phyloP scores from a whole-genome alignment of 2,329 filamentous ascomycete species.

The Stachybotrys chlorohalonatus region DNA sequence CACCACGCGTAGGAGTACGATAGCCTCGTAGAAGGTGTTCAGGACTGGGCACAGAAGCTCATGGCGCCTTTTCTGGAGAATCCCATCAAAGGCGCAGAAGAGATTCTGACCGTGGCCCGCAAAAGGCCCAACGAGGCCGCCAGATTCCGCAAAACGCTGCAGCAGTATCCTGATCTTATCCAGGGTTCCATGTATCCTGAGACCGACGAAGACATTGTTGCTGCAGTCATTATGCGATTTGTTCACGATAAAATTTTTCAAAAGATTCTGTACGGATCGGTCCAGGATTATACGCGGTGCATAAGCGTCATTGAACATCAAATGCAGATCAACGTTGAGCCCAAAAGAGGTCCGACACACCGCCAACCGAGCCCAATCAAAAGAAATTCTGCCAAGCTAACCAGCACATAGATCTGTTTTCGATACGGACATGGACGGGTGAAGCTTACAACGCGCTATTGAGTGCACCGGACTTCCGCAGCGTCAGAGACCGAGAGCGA shows the following conservation, averaged over 20 bases:
- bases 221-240: slow-evolving; percentile 23
- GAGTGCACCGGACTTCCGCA: slow-evolving; percentile 17
- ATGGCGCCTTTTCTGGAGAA: slow-evolving; percentile 20
- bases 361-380: too few relatives aligned
- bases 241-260: slow-evolving; percentile 26
- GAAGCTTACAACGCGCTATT: slow-evolving; percentile 27
- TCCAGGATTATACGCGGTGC: slow-evolving; percentile 11
- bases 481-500: slow-evolving; percentile 11
- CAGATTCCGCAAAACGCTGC: slow-evolving; percentile 15
- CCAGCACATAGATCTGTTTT: slow-evolving; percentile 15
- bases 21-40: neutral
- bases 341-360: slow-evolving; percentile 20
- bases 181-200: slow-evolving; percentile 22
- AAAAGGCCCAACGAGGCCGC: slow-evolving; percentile 14
- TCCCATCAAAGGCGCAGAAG: slow-evolving; percentile 11
- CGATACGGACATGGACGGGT: slow-evolving; percentile 25
- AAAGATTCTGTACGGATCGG: slow-evolving; percentile 17
- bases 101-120: slow-evolving; percentile 9
- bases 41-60: slow-evolving; percentile 17
- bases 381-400: neutral
- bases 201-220: slow-evolving; percentile 27
- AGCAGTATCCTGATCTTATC: slow-evolving; percentile 20
- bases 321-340: slow-evolving; percentile 24
- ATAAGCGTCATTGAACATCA: slow-evolving; percentile 23
- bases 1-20: neutral